Evolutionary conservation across 805 yeast genomes (phyloP), one percentile per base, ranked within the genome.

Genomic region (Blastobotrys peoriensis): DNA sequence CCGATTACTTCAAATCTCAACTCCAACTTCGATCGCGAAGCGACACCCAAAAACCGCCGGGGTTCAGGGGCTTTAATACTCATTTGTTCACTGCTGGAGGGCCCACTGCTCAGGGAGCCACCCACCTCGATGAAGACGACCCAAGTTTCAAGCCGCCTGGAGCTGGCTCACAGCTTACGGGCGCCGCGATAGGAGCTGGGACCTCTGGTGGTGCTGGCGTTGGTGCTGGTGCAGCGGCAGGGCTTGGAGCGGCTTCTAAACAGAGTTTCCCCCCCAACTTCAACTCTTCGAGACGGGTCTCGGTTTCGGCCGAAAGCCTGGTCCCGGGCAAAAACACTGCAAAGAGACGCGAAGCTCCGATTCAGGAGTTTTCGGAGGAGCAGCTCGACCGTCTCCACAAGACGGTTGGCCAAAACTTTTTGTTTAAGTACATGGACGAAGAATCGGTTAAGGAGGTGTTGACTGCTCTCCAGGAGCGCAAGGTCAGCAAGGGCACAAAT

Each of bases 381-480:
- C 95, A 87, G 65, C 67, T 81, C 47, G 66, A 68, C 44, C 79
- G 89, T 51, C 73, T 89, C 52, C 78, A 83, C 49, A 75, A 74
- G 42, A 77, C 84, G 19, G 83, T 93, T 49, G 78, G 81, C 25
- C 79, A 80, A 56, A 93, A 87, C 67, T 91, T 93, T 61, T 67
- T 93, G 51, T 93, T 93, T 66, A 77, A 80, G 55, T 86, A 83
- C 52, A 73, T 93, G 55, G 96, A 88, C 64, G 77, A 76, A 43
- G 88, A 79, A 51, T 75, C 95, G 2, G 71, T 86, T 55, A 75
- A 74, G 48, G 78, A 91, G 5, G 89, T 93, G 16, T 76, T 93
- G 38, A 76, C 77, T 55, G 95, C 97, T n/a, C 73, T 93, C 52
- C 80, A 81, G 54, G 93, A 84, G 61, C 83, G 84, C 55, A 65